Conservation (phyloP, 371 early-diverging fungal genomes). For the Synchytrium microbalum region DNA sequence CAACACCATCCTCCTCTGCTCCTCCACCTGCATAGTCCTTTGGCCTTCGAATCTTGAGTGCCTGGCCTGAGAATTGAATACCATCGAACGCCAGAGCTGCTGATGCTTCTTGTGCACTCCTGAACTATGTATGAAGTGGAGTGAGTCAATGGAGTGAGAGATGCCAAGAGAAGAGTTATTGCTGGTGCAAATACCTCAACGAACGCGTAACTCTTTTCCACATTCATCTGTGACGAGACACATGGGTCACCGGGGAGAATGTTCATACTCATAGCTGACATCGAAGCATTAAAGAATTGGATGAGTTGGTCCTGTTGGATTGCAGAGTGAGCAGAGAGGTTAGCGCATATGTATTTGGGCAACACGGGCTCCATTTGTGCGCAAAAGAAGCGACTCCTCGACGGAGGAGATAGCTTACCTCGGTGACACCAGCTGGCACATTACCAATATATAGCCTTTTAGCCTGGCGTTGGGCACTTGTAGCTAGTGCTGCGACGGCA, state of each 20-base stretch:
- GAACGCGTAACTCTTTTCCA: slow-evolving; percentile 90
- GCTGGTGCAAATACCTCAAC: slow-evolving; percentile 58
- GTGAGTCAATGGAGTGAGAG: background rate
- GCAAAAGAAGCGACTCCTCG: too few species aligned
- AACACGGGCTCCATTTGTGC: too few species aligned
- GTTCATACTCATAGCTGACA: slow-evolving; percentile 61
- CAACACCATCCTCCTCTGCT: slow-evolving; percentile 7
- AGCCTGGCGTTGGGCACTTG: slow-evolving; percentile 58
- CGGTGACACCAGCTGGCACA: slow-evolving; percentile 73
- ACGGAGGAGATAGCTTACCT: too few species aligned
- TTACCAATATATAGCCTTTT: slow-evolving; percentile 88
- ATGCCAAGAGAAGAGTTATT: background rate
- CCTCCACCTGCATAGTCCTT: slow-evolving; percentile 68
- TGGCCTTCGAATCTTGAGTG: slow-evolving; percentile 86
- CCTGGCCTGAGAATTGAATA: slow-evolving; percentile 70
- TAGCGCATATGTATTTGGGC: too few species aligned
- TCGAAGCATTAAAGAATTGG: slow-evolving; percentile 79
- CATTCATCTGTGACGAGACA: slow-evolving; percentile 75
- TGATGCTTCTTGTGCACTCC: slow-evolving; percentile 82
- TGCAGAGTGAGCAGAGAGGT: too few species aligned
- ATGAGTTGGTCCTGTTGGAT: slow-evolving; percentile 52
- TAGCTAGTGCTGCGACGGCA: slow-evolving; percentile 25
- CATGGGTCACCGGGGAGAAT: slow-evolving; percentile 59
- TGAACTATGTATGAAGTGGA: slow-evolving; percentile 50
- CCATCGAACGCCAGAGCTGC: slow-evolving; percentile 90